Evolutionary conservation across 2,329 filamentous ascomycete genomes (phyloP).

Genomic region (Beauveria australis): DNA sequence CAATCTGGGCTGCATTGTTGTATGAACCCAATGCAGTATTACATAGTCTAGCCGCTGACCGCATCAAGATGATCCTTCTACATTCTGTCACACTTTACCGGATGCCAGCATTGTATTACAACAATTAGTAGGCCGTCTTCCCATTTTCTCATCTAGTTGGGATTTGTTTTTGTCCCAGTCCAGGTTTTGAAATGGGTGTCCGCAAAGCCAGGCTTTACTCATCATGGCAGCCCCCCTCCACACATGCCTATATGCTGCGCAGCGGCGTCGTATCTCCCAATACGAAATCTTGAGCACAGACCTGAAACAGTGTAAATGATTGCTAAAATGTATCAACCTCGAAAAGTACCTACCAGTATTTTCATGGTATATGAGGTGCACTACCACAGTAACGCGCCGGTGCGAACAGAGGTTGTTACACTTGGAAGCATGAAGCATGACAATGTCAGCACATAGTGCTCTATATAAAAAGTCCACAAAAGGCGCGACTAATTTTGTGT

Average conservation of each 20-base stretch:
- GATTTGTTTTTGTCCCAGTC: background rate
- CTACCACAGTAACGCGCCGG: background rate
- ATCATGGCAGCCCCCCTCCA: too few species aligned
- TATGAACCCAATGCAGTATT: background rate
- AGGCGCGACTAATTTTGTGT: background rate
- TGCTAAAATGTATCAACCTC: background rate
- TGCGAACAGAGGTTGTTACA: background rate
- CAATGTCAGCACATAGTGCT: too few species aligned
- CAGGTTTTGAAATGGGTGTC: too few species aligned
- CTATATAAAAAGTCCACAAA: background rate
- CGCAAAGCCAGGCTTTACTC: too few species aligned
- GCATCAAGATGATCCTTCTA: background rate
- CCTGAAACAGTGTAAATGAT: background rate
- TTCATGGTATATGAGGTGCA: background rate
- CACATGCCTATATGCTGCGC: too few species aligned
- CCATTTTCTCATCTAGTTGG: too few species aligned
- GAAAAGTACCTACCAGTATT: background rate
- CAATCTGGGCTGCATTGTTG: too few species aligned
- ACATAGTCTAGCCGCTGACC: background rate
- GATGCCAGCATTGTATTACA: background rate
- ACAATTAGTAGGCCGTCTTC: background rate
- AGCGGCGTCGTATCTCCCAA: too few species aligned
- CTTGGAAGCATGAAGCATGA: too few species aligned
- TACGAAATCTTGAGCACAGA: too few species aligned
- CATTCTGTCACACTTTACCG: background rate